phyloP scores from a whole-genome alignment of 2,329 filamentous ascomycete genomes.

The Sphaerulina populicola region DNA sequence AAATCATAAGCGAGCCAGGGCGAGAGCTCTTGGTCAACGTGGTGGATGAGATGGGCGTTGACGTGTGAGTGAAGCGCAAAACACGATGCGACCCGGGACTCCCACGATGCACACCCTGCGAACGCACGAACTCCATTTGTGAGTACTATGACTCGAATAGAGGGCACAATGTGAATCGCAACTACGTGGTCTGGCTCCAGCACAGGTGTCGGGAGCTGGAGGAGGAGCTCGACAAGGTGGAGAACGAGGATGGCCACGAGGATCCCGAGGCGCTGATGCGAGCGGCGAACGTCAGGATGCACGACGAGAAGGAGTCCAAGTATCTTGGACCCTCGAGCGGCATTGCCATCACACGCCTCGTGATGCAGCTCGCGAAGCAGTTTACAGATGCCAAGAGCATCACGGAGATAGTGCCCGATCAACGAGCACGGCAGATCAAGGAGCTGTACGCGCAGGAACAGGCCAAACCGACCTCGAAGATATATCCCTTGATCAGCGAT shows the following conservation, averaged over 20 bases:
- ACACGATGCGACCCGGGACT: constrained; percentile 90
- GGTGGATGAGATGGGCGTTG: constrained; percentile 7
- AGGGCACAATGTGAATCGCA: constrained; percentile 74
- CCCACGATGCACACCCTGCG: constrained; percentile 84
- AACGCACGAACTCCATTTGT: constrained; percentile 81
- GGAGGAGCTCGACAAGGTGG: constrained; percentile 68
- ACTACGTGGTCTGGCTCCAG: constrained; percentile 87
- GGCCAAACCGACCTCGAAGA: constrained; percentile 61
- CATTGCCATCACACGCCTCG: constrained; percentile 84
- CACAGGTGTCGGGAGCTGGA: constrained; percentile 77
- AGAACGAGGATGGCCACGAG: constrained; percentile 64
- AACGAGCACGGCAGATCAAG: constrained; percentile 57
- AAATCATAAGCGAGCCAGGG: constrained; percentile 28
- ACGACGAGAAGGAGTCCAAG: constrained; percentile 77
- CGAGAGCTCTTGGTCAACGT: not conserved
- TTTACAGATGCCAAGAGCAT: constrained; percentile 87
- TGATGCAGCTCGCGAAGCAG: constrained; percentile 94
- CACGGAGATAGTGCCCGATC: constrained; percentile 79
- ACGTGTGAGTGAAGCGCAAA: constrained; percentile 60
- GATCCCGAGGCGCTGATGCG: constrained; percentile 77
- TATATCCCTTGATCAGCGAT: constrained; percentile 83
- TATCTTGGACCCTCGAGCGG: constrained; percentile 91
- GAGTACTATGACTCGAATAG: constrained; percentile 92
- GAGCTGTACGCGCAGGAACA: constrained; percentile 60
- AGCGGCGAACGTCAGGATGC: constrained; percentile 73